Base-by-base conservation (phyloP, 140 eudicot species). In the Bidens hawaiensis region DNA sequence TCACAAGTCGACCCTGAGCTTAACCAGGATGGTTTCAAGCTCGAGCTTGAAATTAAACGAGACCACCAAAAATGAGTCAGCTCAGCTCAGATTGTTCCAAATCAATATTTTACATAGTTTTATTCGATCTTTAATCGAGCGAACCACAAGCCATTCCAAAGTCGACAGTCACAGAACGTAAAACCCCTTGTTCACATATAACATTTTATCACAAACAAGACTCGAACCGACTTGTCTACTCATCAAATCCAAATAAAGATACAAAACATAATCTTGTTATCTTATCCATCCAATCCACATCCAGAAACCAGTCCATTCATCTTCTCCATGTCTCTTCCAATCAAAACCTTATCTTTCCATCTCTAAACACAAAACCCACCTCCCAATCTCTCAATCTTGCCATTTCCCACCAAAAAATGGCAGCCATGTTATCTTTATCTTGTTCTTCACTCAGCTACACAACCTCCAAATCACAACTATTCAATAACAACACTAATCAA, bases 231-330 rank as follows among this genome's bases (percentile, higher is more conserved):
- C n/a, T n/a, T n/a, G n/a, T n/a, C n/a, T n/a, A n/a, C n/a, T n/a
- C n/a, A n/a, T 45, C 3, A 36, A 16, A 62, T 62, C 68, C 68
- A 45, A 15, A 9, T 61, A 24, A 43, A 63, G 18, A 31, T 26
- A 16, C 4, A 30, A 8, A 59, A 66, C 43, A 53, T 23, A 28
- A 67, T 67, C 53, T 53, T 41, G n/a, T 67, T 14, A 74, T 73
- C 88, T 85, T 85, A 85, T 85, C 95, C 73, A 31, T n/a, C n/a
- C n/a, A n/a, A n/a, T n/a, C n/a, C n/a, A n/a, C 70, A 82, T 60
- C 71, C 61, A n/a, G n/a, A 74, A 82, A 81, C n/a, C n/a, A n/a
- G 68, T 79, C 70, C 31, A 43, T 22, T 14, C 12, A 14, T 1
- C 23, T 60, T 67, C 48, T 25, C 62, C 78, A 23, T 50, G 53